Evolutionary conservation across 306 rosid genomes (phyloP), one percentile per base, ranked within the genome.

Genomic region (Pterocarpus santalinus): DNA sequence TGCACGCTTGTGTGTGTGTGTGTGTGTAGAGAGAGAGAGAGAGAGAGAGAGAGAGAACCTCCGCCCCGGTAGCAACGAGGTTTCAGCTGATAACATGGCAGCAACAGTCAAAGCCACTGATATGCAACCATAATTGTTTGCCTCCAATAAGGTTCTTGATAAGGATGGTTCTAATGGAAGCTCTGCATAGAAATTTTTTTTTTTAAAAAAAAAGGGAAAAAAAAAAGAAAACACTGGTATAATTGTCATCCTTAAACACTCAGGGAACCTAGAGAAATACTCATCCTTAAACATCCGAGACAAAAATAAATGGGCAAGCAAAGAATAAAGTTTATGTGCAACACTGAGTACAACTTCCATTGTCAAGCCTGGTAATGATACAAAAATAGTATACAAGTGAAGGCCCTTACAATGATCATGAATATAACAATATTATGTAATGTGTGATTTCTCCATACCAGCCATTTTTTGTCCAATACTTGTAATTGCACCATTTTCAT

Each of bases 111-210:
- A 89, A 83, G 98, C 99, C 84, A 91, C 96, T 3, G 94, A 86
- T 78, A 91, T 85, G 83, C 97, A 95, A 77, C 96, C 97, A 85
- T 76, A 83, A 78, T 86, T 82, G 74, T 91, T 95, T 73, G 99
- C 97, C 89, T 90, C 99, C 90, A 93, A 86, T 71, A 91, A 87
- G 65, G 99, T 91, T 87, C 94, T 92, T 65, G 99, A 92, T 73
- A 95, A 90, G 81, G 99, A 93, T 69, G 99, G 98, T 80, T 95
- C 99, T 81, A 95, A 85, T 11, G 99, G 99, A 89, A 95, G 96
- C 88, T 93, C 98, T 91, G 90, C 87, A 87, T 39, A 38, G 47
- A 83, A 85, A 22, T 22, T 22, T 22, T 22, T 22, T 22, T 22
- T 43, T 5, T 43, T 5, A 43, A 43, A 43, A 43, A 4, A 43